Base-by-base conservation (phyloP, 2,329 filamentous ascomycete species). In the Penicillium sp. region DNA sequence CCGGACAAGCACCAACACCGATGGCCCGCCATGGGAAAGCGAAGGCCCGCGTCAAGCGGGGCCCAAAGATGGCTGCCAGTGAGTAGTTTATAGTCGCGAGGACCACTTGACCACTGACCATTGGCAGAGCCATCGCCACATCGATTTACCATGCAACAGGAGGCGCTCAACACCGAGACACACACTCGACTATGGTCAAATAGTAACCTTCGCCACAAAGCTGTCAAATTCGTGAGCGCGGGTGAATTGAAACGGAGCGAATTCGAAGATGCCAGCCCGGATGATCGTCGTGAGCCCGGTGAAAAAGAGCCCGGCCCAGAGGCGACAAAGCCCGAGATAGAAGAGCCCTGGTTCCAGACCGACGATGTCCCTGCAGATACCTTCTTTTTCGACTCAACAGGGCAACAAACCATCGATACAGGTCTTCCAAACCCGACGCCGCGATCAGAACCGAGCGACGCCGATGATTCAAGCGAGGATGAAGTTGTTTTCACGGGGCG, bases 401-500 rank as follows among this genome's bases (percentile, higher is more conserved):
- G 69, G 4, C 63, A 65, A 39, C 48, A 51, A 20, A 44, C 63
- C 8, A 39, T 50, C 33, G 28, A 66, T 4, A 71, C 70, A 7
- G 66, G 66, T 5, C 51, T 71, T 16, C 54, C 67, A 8, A 56
- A 68, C 43, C 68, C 69, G 5, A 50, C 51, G 20, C 2, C 47
- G 13, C 45, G 20, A 20, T 30, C 35, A 2, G 48, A 53, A 9
- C 11, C 16, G 16, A 73, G 73, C 14, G 72, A 72, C 2, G 63
- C 65, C 6, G 80, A 79, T 0, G 78, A 83, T 56, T 89, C 87
- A 0, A 88, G 86, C 62, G 88, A 89, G 43, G 89, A 96, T 41
- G 72, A 74, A 50, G 64, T 75, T 30, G 66, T 75, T 6, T 75
- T 74, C 42, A 62, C 53, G 18, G 72, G 71, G 18, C 64, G 72